Base-by-base conservation (phyloP, 257 asterid genomes). In the Fraxinus quadrangulata region DNA sequence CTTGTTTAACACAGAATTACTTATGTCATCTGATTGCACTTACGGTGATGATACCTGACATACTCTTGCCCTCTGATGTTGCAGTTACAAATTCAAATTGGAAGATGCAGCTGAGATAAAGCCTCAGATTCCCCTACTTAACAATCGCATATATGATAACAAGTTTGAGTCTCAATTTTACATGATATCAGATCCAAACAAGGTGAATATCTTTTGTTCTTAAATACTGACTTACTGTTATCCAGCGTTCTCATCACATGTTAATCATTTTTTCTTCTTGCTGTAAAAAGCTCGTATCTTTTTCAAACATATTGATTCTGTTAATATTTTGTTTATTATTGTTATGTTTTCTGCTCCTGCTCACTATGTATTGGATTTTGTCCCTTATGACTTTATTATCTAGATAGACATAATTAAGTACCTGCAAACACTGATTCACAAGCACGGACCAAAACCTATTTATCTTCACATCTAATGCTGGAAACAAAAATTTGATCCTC, bases 121-220 rank as follows among this genome's bases (percentile, higher is more conserved):
- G 84, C 98, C 99, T 79, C 85, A 86, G 78, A 86, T 96, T 86
- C 98, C 99, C 59, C 83, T 92, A 51, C 93, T 96, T 40, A 96
- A 96, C 92, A 93, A 96, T 81, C 97, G 99, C 34, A 89, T 93
- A 75, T 96, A 96, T 77, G 99, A 96, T 81, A 96, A 89, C 84
- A 93, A 96, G 82, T 91, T 96, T 80, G 99, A 96, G 89, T 84
- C 99, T 84, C 99, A 96, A 78, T 96, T 96, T 85, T 96, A 96
- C 79, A 90, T 93, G 96, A 93, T 95, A 86, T 96, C 98, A 16
- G 99, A 96, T 90, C 34, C 89, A 72, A 93, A 96, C 89, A 93
- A 93, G 97, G 99, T 95, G 84, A 85, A 78, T 77, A 77, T 70
- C 34, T 36, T 70, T 54, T 71, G 54, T 81, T 74, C 67, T 63